A percentile compares a stretch with the other conserved stretches of the same genome.
Evolutionary conservation across 257 asterid species (phyloP).

Genomic region (Misopates orontium): DNA sequence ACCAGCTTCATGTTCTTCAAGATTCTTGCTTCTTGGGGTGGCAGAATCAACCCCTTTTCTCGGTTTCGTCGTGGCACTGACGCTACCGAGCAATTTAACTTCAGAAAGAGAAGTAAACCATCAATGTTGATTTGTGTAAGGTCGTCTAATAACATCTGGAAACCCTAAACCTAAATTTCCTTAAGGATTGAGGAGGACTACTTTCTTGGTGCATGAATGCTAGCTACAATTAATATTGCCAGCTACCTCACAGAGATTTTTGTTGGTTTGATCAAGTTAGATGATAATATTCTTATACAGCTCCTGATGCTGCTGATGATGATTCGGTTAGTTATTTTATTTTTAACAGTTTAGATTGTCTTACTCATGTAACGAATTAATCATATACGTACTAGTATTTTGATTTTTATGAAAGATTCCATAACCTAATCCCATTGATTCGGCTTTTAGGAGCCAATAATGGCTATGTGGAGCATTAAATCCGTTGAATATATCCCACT

Average conservation of each 20-base stretch:
- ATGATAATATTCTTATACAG: too few relatives aligned
- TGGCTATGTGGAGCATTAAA: conserved; percentile 39
- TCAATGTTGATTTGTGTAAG: too few relatives aligned
- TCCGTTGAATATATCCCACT: conserved; percentile 15
- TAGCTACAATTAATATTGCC: too few relatives aligned
- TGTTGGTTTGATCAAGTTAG: too few relatives aligned
- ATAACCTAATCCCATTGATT: conserved; percentile 28
- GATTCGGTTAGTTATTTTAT: background rate
- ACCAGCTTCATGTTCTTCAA: conserved; percentile 60
- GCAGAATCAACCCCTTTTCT: conserved; percentile 92
- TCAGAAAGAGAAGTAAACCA: too few relatives aligned
- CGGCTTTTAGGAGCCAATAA: conserved; percentile 28
- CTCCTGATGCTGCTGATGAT: background rate
- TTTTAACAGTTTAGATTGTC: background rate
- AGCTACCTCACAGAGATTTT: too few relatives aligned
- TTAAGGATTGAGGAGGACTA: too few relatives aligned
- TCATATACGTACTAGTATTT: conserved; percentile 10
- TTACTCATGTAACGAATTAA: background rate
- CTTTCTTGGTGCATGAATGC: too few relatives aligned
- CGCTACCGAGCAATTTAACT: too few relatives aligned
- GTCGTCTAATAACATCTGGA: too few relatives aligned
- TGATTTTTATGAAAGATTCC: conserved; percentile 40
- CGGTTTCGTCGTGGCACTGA: conserved; percentile 92
- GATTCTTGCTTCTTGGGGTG: conserved; percentile 88
- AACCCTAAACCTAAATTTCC: too few relatives aligned